Evolutionary conservation across 495 filamentous ascomycete species (phyloP).

Genomic region (Lindgomyces ingoldianus): DNA sequence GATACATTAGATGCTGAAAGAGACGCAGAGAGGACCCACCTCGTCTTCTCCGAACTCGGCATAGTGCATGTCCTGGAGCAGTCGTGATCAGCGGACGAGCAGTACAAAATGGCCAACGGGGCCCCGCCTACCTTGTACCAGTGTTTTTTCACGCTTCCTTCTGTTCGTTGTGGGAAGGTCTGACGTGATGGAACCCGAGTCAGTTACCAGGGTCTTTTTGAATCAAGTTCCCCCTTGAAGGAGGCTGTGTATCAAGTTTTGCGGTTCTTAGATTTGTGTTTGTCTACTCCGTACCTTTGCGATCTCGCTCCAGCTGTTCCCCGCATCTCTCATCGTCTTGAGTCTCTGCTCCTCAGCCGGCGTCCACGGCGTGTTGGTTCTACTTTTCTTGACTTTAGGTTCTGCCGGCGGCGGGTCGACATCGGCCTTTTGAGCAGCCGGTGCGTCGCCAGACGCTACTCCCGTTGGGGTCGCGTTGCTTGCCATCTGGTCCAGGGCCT

Average conservation of each 20-base stretch:
- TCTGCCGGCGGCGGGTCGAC: conserved; percentile 44
- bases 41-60: conserved; percentile 98
- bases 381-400: conserved; percentile 80
- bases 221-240: conserved; percentile 13
- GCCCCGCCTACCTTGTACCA: conserved; percentile 85
- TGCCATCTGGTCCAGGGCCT: conserved; percentile 26
- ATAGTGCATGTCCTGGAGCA: conserved; percentile 89
- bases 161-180: conserved; percentile 90
- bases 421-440: conserved; percentile 45
- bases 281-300: conserved; percentile 68
- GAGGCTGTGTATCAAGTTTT: neutral
- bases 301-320: conserved; percentile 95
- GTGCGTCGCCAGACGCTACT: conserved; percentile 8
- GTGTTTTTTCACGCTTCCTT: conserved; percentile 98
- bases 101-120: conserved; percentile 23
- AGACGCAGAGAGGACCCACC: conserved; percentile 55
- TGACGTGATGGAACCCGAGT: conserved; percentile 44
- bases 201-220: conserved; percentile 37
- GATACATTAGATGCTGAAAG: conserved; percentile 28
- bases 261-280: conserved; percentile 18
- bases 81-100: conserved; percentile 28
- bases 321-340: conserved; percentile 90
- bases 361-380: conserved; percentile 98
- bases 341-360: conserved; percentile 88
- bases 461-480: conserved; percentile 14